Base-by-base conservation (phyloP, 2,329 filamentous ascomycete species). In the Dothideomycetidae sp. region DNA sequence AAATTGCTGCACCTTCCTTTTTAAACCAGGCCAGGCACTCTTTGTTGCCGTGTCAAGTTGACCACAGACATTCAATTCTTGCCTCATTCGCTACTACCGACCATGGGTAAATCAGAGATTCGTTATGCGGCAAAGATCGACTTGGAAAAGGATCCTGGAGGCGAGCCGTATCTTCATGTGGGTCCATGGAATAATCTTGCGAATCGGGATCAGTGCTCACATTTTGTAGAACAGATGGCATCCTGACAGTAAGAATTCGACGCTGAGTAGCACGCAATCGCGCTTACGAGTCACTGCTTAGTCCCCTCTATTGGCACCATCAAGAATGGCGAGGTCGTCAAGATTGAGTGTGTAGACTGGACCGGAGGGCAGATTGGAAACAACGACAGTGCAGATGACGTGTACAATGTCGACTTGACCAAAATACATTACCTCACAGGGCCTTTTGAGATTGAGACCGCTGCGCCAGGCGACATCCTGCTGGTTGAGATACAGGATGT, bases 401-500 rank as follows among this genome's bases (percentile, higher is more conserved):
- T 93, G 41, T 75, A 75, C 43, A 77, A 90, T 46, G 79, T 92
- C 36, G 85, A 93, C 53, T 65, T 94, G 3, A 92, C 81, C 14
- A 70, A 73, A 40, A 71, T 92, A 32, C 86, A 94, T 58, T 93
- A 93, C 55, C 71, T 94, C 4, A 86, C 79, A 0, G 86, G 86
- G 0, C 86, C 86, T 0, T 93, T 93, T 46, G 81, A 93, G 37
- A 71, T 94, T 40, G 80, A 86, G 52, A 77, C 73, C 1, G 84
- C 84, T 1, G 73, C 86, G 56, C 84, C 85, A 0, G 86, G 86
- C 0, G 86, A 93, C 53, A 66, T 93, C 1, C 67, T 93, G 0
- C 62, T 92, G 0, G 81, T 93, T 5, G 84, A 93, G 55, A 93
- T 93, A 46, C 84, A 88, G 57, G 86, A 94, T 51, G 82, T 93